Base-by-base conservation (phyloP, 1,284 basidiomycete genomes). In the Flammula alnicola region DNA sequence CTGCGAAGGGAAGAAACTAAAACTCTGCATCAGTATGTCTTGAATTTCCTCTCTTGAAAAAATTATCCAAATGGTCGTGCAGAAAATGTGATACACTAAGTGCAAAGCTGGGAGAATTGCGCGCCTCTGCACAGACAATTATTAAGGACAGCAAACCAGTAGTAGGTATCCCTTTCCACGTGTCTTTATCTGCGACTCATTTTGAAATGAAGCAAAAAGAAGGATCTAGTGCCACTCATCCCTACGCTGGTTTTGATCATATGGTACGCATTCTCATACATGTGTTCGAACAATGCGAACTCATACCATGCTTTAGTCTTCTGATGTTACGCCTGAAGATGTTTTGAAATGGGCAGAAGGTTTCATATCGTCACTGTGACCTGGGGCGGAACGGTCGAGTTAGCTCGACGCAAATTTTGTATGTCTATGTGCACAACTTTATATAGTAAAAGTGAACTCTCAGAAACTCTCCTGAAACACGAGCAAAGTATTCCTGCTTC, bases 1-100 rank as follows among this genome's bases (percentile, higher is more conserved):
- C 66, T 88, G 25, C 77, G 88, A 40, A 73, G 73, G 48, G 81
- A 85, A 61, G 88, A 91, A 68, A 88, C 88, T 0, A 74, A 64
- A 50, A 63, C 70, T 9, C 72, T 91, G 35, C 86, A 91, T 59
- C 66, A 72, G 88, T 88, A 65, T 49, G 81, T 68, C 16, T 23
- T 12, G 12, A 12, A 11, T 17, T 3, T 23, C 17, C 5, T 37
- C 5, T 12, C n/a, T 22, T n/a, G n/a, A n/a, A n/a, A n/a, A n/a
- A n/a, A n/a, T n/a, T n/a, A n/a, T n/a, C n/a, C n/a, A n/a, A n/a
- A n/a, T n/a, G 5, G 7, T 10, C 19, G 10, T 12, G 22, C 20
- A 60, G 54, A 26, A 54, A 56, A 57, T 57, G 54, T 33, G 52
- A 88, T 55, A 70, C 72, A 5, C 65, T 90, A n/a, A 84, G 88